Evolutionary conservation across 352 stramenopile species (phyloP), one percentile per base, ranked within the genome.

Genomic region (Thalassiosira ordinaria): DNA sequence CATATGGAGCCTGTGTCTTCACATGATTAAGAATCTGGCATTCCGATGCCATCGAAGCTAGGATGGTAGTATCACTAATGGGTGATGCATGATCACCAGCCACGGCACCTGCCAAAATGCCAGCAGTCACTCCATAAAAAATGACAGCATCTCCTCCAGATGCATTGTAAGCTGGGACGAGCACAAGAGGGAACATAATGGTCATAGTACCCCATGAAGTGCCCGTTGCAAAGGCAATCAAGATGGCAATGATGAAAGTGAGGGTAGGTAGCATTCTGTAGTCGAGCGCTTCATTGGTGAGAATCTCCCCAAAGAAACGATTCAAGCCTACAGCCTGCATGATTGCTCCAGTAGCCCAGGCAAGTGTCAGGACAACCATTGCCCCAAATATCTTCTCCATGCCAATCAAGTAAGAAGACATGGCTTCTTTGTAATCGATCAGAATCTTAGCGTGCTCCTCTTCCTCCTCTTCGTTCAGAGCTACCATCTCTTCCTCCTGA

Each of bases 31-130:
- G 59, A 22, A 94, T 49, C 1, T 81, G 56, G 67, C 88, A 93
- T 41, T 89, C 79, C 18, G 63, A 78, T 24, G 86, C 81, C 69
- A 91, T 82, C 11, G 82, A 47, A 31, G 74, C 69, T 14, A 94
- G 74, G 16, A 94, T 84, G 24, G 89, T 94, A 5, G 89, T 94
- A 74, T 94, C 89, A 20, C 75, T 89, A 65, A 94, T 91, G 9
- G 86, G 80, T 55, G 72, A 88, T 16, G 84, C 78, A 68, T 94
- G 89, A 73, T 94, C 89, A 39, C 89, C 89, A 44, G 83, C 86
- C 14, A 91, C 84, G 14, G 84, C 78, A 16, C 89, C 89, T 18
- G 81, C 75, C 18, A 93, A 66, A 53, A 93, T 75, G 4, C 74
- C 85, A 20, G 80, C 82, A 29, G 83, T 76, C 3, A 80, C 80